Evolutionary conservation across 371 early-diverging fungal species (phyloP), one percentile per base, ranked within the genome.

Genomic region (Blakeslea trispora): DNA sequence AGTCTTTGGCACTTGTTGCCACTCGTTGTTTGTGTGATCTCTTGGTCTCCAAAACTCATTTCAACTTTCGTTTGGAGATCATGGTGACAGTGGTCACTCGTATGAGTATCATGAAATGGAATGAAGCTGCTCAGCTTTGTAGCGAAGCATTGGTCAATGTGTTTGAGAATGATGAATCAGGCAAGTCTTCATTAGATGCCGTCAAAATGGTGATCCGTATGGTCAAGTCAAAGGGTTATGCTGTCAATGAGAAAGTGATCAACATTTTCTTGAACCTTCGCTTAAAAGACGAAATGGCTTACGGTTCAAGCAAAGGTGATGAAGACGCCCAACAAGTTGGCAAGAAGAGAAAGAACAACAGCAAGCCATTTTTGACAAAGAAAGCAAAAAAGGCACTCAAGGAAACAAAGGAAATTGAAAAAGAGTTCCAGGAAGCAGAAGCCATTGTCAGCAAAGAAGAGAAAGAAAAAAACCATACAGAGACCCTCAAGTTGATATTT

Each of bases 401-500:
- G 61, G 86, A 87, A 31, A 81, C 87, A 43, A 84, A 81, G 57
- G 88, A 87, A 53, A 81, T 91, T 46, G 89, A 89, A 61, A 79
- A 79, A 43, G 92, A 92, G 61, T 72, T 94, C 68, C 83, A 85
- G 71, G 93, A 92, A 58, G 92, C 92, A 2, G 94, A 92, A 60
- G 93, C 91, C 1, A 82, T 83, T 15, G 83, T 85, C 11, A 84
- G 87, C 63, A 80, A 81, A 62, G 89, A 89, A 58, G 91, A 91
- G 57, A 86, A 80, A 60, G 69, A 84, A 28, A 85, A 87, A 54
- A 77, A 68, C 45, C 93, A 94, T 45, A 87, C 93, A 2, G 95
- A 95, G 70, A 93, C 96, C 0, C 76, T 97, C 39, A 95, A 95
- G 72, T 76, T 87, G 44, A 85, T 97, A 21, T 97, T 97, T 71